Percentiles rank a stretch among this genome's conserved stretches.
Conservation (phyloP, 1,284 basidiomycete genomes). For the Ceratobasidium sp. region DNA sequence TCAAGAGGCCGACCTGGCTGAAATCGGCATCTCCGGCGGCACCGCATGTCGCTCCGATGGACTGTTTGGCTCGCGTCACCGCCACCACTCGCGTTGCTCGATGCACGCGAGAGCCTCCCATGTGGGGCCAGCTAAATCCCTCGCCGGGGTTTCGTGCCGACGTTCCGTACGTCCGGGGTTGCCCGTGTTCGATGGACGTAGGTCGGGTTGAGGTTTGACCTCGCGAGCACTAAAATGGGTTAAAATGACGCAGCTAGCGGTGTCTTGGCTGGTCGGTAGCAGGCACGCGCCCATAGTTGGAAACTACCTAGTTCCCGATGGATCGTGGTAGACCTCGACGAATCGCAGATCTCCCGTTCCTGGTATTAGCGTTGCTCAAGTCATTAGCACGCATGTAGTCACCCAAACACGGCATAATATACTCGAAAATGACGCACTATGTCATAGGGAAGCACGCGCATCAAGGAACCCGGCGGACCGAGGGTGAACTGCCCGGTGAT, state of each 20-base stretch:
- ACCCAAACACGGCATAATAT: background rate
- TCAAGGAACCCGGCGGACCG: slow-evolving; percentile 29
- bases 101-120: slow-evolving; percentile 5
- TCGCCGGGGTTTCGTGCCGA: slow-evolving; percentile 23
- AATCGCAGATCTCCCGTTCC: background rate
- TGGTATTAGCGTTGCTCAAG: background rate
- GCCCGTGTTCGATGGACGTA: background rate
- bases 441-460: slow-evolving; percentile 1
- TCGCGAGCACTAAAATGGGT: slow-evolving; percentile 13
- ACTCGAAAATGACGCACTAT: slow-evolving; percentile 20
- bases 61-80: slow-evolving; percentile 17
- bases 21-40: slow-evolving; percentile 35
- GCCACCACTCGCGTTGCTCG: slow-evolving; percentile 15
- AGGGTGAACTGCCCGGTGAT: slow-evolving; percentile 12
- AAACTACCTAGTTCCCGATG: no score
- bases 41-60: slow-evolving; percentile 17
- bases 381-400: slow-evolving; percentile 14
- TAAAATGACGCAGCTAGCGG: slow-evolving; percentile 13
- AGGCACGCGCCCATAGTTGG: background rate
- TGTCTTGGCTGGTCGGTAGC: background rate
- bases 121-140: slow-evolving; percentile 19
- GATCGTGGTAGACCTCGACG: background rate
- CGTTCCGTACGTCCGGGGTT: slow-evolving; percentile 1
- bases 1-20: background rate
- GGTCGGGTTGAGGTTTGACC: slow-evolving; percentile 12